These are phyloP conservation scores for Cyclostephanos invisitatus DNA, from an alignment of 108 stramenopile species.

Conservation along the genomic window DNA sequence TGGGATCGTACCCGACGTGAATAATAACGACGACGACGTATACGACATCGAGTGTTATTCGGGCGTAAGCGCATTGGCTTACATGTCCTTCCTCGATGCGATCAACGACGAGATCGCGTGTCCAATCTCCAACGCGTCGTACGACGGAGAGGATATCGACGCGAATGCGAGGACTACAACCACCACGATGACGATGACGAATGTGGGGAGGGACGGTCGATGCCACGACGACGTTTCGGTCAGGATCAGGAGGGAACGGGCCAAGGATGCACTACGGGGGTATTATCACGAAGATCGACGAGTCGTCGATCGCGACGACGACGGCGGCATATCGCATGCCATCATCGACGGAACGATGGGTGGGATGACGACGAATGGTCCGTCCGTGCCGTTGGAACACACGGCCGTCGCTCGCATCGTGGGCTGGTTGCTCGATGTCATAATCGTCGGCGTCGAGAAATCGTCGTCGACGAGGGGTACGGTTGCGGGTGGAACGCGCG, in stretches of 20 bases:
- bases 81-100: slow-evolving; percentile 29
- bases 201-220: background rate
- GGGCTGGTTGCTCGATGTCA: slow-evolving; percentile 27
- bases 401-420: slow-evolving; percentile 52
- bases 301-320: too few species aligned
- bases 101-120: slow-evolving; percentile 35
- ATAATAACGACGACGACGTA: slow-evolving; percentile 43
- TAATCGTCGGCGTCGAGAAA: slow-evolving; percentile 13
- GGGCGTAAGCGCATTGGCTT: background rate
- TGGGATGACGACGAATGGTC: background rate
- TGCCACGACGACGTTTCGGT: background rate
- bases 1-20: background rate
- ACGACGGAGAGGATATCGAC: background rate
- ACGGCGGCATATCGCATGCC: too few species aligned
- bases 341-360: too few species aligned
- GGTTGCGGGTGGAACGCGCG: too few species aligned
- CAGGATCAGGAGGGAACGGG: slow-evolving; percentile 22
- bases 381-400: slow-evolving; percentile 29
- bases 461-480: background rate
- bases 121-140: background rate
- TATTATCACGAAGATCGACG: background rate
- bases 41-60: slow-evolving; percentile 8
- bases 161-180: background rate
- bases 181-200: background rate
- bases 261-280: slow-evolving; percentile 30